These are phyloP conservation scores for Phytophthora niederhauseri DNA, from an alignment of 352 stramenopile genomes.

Conservation along the genomic window DNA sequence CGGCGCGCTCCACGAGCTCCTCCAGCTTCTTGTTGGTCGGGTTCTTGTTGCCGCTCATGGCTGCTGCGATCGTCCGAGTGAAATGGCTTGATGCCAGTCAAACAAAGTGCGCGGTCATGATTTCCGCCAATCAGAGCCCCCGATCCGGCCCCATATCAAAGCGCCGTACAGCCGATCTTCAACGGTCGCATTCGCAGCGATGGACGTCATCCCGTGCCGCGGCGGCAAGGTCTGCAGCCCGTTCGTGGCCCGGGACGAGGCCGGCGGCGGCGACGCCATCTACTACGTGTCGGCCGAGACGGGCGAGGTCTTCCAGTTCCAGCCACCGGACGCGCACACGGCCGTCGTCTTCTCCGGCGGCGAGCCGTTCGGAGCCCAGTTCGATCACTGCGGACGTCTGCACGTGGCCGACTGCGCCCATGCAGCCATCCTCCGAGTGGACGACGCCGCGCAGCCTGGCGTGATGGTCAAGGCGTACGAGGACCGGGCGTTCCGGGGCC, in stretches of 20 bases:
- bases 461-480: slow-evolving; percentile 89
- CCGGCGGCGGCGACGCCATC: slow-evolving; percentile 29
- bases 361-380: slow-evolving; percentile 66
- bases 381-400: slow-evolving; percentile 64
- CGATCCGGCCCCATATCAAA: neutral
- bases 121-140: slow-evolving; percentile 1
- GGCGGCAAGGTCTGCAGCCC: slow-evolving; percentile 80
- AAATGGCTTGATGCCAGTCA: slow-evolving; percentile 15
- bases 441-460: slow-evolving; percentile 60
- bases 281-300: slow-evolving; percentile 80
- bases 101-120: neutral
- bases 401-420: slow-evolving; percentile 79
- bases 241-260: slow-evolving; percentile 41
- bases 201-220: slow-evolving; percentile 58
- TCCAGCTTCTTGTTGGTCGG: slow-evolving; percentile 78
- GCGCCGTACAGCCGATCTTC: slow-evolving; percentile 20
- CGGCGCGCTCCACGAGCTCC: slow-evolving; percentile 77
- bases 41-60: slow-evolving; percentile 53
- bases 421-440: slow-evolving; percentile 70
- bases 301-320: slow-evolving; percentile 66
- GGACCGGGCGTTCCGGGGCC: slow-evolving; percentile 72
- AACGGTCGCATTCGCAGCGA: slow-evolving; percentile 19
- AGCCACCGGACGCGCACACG: slow-evolving; percentile 52
- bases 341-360: slow-evolving; percentile 70
- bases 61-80: neutral